Conservation (phyloP, 2,329 filamentous ascomycete genomes). For the Alternaria hordeiaustralica region DNA sequence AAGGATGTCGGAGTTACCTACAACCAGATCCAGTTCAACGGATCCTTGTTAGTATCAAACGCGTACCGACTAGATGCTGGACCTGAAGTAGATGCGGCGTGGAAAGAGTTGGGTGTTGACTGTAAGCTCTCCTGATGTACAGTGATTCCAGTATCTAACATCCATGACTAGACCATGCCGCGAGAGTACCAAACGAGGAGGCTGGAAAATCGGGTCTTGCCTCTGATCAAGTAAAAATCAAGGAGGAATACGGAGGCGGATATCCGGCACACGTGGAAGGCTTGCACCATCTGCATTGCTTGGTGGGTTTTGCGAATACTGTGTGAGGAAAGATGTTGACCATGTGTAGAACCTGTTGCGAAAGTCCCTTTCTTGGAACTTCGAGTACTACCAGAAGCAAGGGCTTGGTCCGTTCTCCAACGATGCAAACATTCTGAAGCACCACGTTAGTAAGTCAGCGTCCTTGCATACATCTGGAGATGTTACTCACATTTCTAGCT, state of each 20-base stretch:
- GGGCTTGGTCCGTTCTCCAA: slow-evolving; percentile 64
- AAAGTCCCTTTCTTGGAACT: slow-evolving; percentile 65
- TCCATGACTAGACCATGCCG: slow-evolving; percentile 34
- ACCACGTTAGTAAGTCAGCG: slow-evolving; percentile 64
- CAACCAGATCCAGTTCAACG: slow-evolving; percentile 58
- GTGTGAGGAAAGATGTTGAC: not conserved
- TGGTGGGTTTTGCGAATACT: slow-evolving; percentile 48
- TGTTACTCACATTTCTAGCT: slow-evolving; percentile 26
- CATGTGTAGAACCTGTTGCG: slow-evolving; percentile 61
- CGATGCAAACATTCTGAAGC: slow-evolving; percentile 59
- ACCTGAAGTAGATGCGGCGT: slow-evolving; percentile 64
- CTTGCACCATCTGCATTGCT: slow-evolving; percentile 64
- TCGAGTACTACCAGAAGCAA: slow-evolving; percentile 61
- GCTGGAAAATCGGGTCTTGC: slow-evolving; percentile 59
- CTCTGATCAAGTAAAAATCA: slow-evolving; percentile 63
- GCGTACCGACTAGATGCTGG: slow-evolving; percentile 59
- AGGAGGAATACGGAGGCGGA: slow-evolving; percentile 64
- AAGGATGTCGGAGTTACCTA: slow-evolving; percentile 53
- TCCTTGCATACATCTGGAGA: not conserved
- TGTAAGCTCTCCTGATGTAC: slow-evolving; percentile 47
- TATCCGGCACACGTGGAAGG: slow-evolving; percentile 65
- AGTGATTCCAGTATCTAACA: not conserved
- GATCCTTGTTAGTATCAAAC: slow-evolving; percentile 62
- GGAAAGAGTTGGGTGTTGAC: slow-evolving; percentile 60
- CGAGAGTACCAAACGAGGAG: slow-evolving; percentile 58